Percentiles rank a stretch among this genome's conserved stretches.
These are phyloP conservation scores for Theobroma cacao DNA, from an alignment of 345 rosid genomes.

Conservation along the genomic window DNA sequence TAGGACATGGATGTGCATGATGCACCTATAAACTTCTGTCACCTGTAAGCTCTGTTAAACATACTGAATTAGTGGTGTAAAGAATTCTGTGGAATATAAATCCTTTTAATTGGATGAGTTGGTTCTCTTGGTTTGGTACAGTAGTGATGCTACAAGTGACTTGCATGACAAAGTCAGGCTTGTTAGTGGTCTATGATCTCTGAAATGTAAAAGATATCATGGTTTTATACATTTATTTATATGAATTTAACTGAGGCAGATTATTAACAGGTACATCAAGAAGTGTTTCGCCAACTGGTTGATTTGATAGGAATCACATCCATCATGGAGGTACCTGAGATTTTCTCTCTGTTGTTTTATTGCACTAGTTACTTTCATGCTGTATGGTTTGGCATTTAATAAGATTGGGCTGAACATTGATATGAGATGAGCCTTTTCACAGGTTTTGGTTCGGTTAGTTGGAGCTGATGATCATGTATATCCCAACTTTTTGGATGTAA, in stretches of 20 bases:
- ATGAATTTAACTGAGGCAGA: not conserved
- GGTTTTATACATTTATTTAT: not conserved
- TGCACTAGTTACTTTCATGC: not conserved
- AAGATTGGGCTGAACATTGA: not conserved
- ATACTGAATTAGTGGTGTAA: not conserved
- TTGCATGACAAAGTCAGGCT: not conserved
- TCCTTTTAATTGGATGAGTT: not conserved
- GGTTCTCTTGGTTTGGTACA: not conserved
- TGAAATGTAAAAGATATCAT: not conserved
- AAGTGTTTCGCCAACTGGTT: constrained; percentile 78
- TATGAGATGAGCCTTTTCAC: constrained; percentile 2
- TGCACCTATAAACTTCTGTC: not conserved
- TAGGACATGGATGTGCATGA: not conserved
- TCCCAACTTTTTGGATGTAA: constrained; percentile 94
- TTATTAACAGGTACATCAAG: constrained; percentile 73
- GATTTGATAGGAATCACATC: constrained; percentile 99
- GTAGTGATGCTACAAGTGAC: not conserved
- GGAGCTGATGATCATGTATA: constrained; percentile 96
- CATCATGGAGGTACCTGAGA: constrained; percentile 86
- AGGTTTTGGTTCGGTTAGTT: constrained; percentile 96
- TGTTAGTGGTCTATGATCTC: constrained; percentile 2
- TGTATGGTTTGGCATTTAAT: not conserved
- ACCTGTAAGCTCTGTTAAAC: not conserved
- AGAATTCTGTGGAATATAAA: not conserved
- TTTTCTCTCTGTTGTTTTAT: not conserved